Evolutionary conservation across 164 flowering plant genomes (phyloP).

Genomic region (Aristolochia contorta): DNA sequence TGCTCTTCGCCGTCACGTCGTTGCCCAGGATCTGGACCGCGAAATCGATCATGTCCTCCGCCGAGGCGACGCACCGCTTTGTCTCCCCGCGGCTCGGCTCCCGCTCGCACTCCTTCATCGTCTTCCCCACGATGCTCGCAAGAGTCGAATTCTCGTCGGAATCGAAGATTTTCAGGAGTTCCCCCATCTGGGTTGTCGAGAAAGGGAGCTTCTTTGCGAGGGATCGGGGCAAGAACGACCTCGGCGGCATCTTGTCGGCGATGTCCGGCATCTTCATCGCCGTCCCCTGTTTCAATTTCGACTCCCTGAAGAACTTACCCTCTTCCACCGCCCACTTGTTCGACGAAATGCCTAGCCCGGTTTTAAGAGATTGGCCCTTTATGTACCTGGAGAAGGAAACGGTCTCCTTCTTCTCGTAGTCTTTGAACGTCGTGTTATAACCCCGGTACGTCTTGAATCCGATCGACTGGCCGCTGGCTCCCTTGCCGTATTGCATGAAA

Average conservation of each 20-base stretch:
- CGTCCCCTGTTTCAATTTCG: slow-evolving; percentile 53
- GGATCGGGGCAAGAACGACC: slow-evolving; percentile 73
- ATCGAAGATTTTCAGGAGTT: slow-evolving; percentile 36
- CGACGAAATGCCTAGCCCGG: neutral
- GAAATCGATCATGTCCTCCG: slow-evolving; percentile 87
- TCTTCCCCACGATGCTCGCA: slow-evolving; percentile 33
- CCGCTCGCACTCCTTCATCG: slow-evolving; percentile 66
- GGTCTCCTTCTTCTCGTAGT: slow-evolving; percentile 28
- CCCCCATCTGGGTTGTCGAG: slow-evolving; percentile 23
- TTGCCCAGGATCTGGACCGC: slow-evolving; percentile 51
- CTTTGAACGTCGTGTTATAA: slow-evolving; percentile 38
- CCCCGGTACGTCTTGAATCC: slow-evolving; percentile 47
- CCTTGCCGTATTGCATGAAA: slow-evolving; percentile 57
- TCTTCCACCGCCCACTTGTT: slow-evolving; percentile 53
- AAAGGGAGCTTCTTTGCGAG: slow-evolving; percentile 57
- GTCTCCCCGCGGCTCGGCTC: slow-evolving; percentile 71
- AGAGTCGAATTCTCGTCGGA: slow-evolving; percentile 38
- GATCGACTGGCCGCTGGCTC: slow-evolving; percentile 19
- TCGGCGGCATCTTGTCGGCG: slow-evolving; percentile 61
- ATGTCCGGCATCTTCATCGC: slow-evolving; percentile 83
- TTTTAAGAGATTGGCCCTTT: neutral
- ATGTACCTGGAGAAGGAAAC: slow-evolving; percentile 35
- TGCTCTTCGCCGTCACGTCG: slow-evolving; percentile 41
- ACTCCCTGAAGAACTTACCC: slow-evolving; percentile 78
- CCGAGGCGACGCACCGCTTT: slow-evolving; percentile 65